These are phyloP conservation scores for Puccinia horiana DNA, from an alignment of 1,284 basidiomycete species.

Conservation along the genomic window DNA sequence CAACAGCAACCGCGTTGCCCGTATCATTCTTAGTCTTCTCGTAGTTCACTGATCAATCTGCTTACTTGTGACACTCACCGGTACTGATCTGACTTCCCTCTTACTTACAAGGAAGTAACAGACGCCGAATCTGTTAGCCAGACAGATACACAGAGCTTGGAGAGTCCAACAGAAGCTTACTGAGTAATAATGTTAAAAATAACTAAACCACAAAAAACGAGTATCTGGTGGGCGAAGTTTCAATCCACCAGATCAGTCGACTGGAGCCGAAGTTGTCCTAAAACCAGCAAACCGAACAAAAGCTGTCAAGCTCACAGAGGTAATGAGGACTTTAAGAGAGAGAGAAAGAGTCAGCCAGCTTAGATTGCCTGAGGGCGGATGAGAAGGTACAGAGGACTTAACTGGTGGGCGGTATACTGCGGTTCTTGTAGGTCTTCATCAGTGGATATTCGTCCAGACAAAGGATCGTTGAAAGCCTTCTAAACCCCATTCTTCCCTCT, in stretches of 20 bases:
- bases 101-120: not conserved
- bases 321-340: not conserved
- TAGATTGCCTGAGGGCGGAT: not conserved
- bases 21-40: not conserved
- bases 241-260: no score
- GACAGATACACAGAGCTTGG: not conserved
- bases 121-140: no score
- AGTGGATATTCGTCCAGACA: conserved; percentile 24
- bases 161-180: not conserved
- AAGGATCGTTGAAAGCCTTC: not conserved
- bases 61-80: not conserved
- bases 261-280: no score
- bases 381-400: not conserved
- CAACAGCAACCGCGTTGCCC: no score
- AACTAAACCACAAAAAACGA: not conserved
- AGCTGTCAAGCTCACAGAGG: conserved; percentile 2
- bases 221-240: not conserved
- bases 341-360: not conserved
- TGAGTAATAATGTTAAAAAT: conserved; percentile 21
- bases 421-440: conserved; percentile 1
- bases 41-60: not conserved
- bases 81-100: not conserved
- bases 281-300: not conserved
- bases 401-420: not conserved
- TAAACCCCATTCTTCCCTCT: not conserved